Percentiles rank a stretch among this genome's conserved stretches.
phyloP scores from a whole-genome alignment of 2,329 filamentous ascomycete species.

The Ilyonectria robusta region DNA sequence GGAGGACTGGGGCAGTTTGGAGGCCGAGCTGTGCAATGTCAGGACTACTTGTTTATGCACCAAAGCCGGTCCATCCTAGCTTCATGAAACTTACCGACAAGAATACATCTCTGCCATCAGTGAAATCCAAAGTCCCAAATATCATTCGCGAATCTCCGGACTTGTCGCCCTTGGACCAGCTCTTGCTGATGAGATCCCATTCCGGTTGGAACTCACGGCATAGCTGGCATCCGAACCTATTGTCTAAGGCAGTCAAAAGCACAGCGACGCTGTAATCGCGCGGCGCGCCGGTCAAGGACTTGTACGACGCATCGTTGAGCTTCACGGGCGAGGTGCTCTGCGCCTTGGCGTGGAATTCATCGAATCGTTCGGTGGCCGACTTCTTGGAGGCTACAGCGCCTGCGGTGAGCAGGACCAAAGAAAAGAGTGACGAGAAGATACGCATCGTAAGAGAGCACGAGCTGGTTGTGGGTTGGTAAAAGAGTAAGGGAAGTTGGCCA shows the following conservation, averaged over 20 bases:
- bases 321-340: slow-evolving; percentile 78
- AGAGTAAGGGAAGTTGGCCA: slow-evolving; percentile 34
- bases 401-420: slow-evolving; percentile 73
- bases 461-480: slow-evolving; percentile 7
- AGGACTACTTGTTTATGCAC: not conserved
- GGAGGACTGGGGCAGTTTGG: slow-evolving; percentile 92
- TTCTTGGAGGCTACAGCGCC: slow-evolving; percentile 76
- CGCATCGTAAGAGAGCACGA: slow-evolving; percentile 71
- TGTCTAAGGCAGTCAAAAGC: slow-evolving; percentile 88
- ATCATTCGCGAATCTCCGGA: slow-evolving; percentile 79
- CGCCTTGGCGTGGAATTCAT: slow-evolving; percentile 78
- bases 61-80: not conserved
- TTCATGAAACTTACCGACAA: slow-evolving; percentile 74
- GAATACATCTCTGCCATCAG: slow-evolving; percentile 86
- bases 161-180: slow-evolving; percentile 90
- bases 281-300: slow-evolving; percentile 80
- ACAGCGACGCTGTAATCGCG: slow-evolving; percentile 88
- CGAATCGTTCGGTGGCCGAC: slow-evolving; percentile 75
- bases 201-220: slow-evolving; percentile 95
- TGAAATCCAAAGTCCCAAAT: slow-evolving; percentile 90
- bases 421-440: slow-evolving; percentile 74
- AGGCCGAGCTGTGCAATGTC: slow-evolving; percentile 78
- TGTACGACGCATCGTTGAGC: slow-evolving; percentile 83
- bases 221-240: slow-evolving; percentile 86
- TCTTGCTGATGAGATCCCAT: slow-evolving; percentile 88